Percentiles rank a stretch among this genome's conserved stretches.
phyloP scores from a whole-genome alignment of 768 basidiomycete species.

The Psilocybe tampanensis region DNA sequence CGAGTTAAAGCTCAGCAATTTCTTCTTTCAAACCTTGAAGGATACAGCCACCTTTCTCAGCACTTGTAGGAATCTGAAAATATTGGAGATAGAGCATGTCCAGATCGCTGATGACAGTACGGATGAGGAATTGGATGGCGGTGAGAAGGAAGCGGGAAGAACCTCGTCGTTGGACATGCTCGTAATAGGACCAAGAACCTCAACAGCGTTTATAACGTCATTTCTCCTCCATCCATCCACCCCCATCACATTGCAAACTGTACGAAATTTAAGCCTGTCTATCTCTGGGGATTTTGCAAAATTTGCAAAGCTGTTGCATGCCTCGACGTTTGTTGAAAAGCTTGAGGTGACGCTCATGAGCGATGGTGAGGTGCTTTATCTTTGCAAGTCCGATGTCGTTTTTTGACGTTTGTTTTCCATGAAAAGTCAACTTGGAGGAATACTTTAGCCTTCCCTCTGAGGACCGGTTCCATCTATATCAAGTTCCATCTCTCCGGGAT shows the following conservation, averaged over 20 bases:
- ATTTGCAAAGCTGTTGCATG: slow-evolving; percentile 26
- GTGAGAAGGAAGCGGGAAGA: background rate
- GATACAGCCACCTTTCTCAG: slow-evolving; percentile 19
- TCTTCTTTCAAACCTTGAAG: slow-evolving; percentile 17
- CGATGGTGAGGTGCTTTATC: slow-evolving; percentile 15
- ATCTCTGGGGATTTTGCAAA: slow-evolving; percentile 29
- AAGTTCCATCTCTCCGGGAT: slow-evolving; percentile 22
- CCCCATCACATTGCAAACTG: slow-evolving; percentile 15
- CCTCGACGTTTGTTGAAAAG: slow-evolving; percentile 19
- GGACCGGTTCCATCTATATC: slow-evolving; percentile 24
- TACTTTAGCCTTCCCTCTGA: slow-evolving; percentile 20
- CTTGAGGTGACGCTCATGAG: slow-evolving; percentile 30
- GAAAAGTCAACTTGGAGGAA: slow-evolving; percentile 23
- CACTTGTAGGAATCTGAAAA: slow-evolving; percentile 18
- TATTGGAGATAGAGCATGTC: slow-evolving; percentile 24
- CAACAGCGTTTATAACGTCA: slow-evolving; percentile 21
- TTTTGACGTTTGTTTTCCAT: background rate
- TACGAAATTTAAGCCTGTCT: slow-evolving; percentile 25
- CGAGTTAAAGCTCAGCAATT: slow-evolving; percentile 22
- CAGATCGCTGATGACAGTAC: slow-evolving; percentile 13
- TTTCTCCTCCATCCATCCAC: slow-evolving; percentile 26
- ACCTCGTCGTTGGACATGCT: slow-evolving; percentile 22
- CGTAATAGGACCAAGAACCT: slow-evolving; percentile 27
- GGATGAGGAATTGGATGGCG: too few relatives aligned
- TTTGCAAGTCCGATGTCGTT: background rate